Base-by-base conservation (phyloP, 441 rosid genomes). In the Aleurites moluccanus region DNA sequence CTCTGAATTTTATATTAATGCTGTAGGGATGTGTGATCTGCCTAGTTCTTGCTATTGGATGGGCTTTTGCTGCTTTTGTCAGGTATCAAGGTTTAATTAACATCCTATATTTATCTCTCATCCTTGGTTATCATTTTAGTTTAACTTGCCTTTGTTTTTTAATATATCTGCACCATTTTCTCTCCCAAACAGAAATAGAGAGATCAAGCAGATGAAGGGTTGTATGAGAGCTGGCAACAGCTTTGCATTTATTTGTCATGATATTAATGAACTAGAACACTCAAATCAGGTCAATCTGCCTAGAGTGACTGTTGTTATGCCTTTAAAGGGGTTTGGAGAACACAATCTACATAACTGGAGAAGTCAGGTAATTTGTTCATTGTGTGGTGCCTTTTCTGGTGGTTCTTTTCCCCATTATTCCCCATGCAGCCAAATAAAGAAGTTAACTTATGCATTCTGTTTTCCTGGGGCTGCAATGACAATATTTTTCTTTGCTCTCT, bases 311-410 rank as follows among this genome's bases (percentile, higher is more conserved):
- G 93, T 92, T 67, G 82, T 96, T 63, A 91, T 94, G 98, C 99
- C 97, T 73, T 87, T 96, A 50, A 94, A 94, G 85, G 99, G 98
- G 69, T 92, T 92, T 76, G 98, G 97, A 74, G 99, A 96, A 76
- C 98, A 93, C 80, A 96, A 94, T 85, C 81, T 91, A 73, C 94
- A 88, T 82, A 92, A 96, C 7, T 96, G 99, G 99, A 94, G 86
- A 80, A 94, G 92, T 86, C 98, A 96, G 92, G 99, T 94, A 45
- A 81, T 85, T 55, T 44, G 82, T 60, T 59, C 55, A 33, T 62
- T 42, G 10, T 62, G 25, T 59, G 71, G 15, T 55, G 25, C 61
- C 35, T 61, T 72, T 42, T 61, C 11, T 21, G 72, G 45, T 73
- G 2, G 10, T 57, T 49, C 30, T 27, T 47, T 40, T 25, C 20